phyloP scores from a whole-genome alignment of 768 basidiomycete species.

The Kwoniella europaea region DNA sequence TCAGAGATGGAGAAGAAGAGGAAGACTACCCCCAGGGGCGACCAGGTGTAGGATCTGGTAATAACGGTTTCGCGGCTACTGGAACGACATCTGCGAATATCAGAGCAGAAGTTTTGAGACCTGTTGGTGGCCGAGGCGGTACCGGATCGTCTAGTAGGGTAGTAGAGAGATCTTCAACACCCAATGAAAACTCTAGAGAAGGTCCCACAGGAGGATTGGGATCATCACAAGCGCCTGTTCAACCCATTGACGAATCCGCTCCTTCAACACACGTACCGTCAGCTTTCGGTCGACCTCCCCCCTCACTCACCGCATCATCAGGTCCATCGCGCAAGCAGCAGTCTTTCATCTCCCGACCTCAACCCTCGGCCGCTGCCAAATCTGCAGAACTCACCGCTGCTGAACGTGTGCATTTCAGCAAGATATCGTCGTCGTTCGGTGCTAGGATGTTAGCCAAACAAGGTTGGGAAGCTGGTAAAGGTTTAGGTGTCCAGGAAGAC shows the following conservation, averaged over 20 bases:
- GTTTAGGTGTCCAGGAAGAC: conserved; percentile 51
- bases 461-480: conserved; percentile 81
- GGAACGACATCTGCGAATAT: background rate
- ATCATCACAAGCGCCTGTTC: conserved; percentile 39
- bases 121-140: conserved; percentile 27
- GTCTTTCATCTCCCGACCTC: conserved; percentile 30
- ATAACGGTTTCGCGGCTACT: conserved; percentile 14
- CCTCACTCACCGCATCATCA: conserved; percentile 21
- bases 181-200: background rate
- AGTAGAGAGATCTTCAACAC: background rate
- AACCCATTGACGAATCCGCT: conserved; percentile 34
- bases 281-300: conserved; percentile 36
- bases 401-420: conserved; percentile 82
- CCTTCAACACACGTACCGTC: conserved; percentile 11
- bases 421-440: conserved; percentile 76
- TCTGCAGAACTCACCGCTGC: conserved; percentile 65
- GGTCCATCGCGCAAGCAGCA: conserved; percentile 27
- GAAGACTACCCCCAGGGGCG: conserved; percentile 26
- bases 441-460: conserved; percentile 91
- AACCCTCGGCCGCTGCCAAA: conserved; percentile 53
- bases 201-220: conserved; percentile 37
- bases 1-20: conserved; percentile 30
- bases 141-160: too few relatives aligned
- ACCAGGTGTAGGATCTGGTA: conserved; percentile 27
- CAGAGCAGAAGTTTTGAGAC: background rate